phyloP scores from a whole-genome alignment of 2,329 filamentous ascomycete species.

The Colletotrichum sp. region DNA sequence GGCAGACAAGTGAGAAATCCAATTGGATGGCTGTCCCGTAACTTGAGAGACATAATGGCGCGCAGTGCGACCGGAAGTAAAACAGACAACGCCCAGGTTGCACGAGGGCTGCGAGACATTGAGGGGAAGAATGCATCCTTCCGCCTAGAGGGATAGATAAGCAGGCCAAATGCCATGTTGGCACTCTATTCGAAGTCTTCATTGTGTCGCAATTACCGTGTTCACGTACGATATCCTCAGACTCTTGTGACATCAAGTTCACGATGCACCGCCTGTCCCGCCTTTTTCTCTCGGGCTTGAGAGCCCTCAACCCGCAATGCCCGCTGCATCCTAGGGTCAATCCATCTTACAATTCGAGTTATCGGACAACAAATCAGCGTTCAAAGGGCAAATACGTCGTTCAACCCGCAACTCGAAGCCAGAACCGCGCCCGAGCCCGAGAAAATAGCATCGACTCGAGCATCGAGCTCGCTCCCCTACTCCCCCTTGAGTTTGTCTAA shows the following conservation, averaged over 20 bases:
- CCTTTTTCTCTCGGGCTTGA: neutral
- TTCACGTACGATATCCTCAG: neutral
- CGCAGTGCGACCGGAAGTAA: neutral
- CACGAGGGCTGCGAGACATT: neutral
- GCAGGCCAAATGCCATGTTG: neutral
- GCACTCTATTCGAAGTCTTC: neutral
- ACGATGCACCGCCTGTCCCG: neutral
- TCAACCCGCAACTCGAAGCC: neutral
- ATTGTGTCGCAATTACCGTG: too few species aligned
- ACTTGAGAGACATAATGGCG: neutral
- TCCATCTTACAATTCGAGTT: neutral
- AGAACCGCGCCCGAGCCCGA: neutral
- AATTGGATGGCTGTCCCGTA: neutral
- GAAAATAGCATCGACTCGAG: neutral
- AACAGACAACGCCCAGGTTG: neutral
- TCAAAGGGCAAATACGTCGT: neutral
- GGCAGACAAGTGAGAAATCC: neutral
- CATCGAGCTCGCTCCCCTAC: neutral
- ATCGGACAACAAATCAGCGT: rapidly evolving
- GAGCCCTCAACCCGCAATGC: neutral
- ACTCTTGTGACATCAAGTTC: neutral
- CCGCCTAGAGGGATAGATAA: neutral
- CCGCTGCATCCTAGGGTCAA: neutral
- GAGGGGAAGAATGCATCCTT: neutral
- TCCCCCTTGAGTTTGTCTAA: neutral